phyloP scores from a whole-genome alignment of 495 filamentous ascomycete genomes.

The Penicillium diatomitis region DNA sequence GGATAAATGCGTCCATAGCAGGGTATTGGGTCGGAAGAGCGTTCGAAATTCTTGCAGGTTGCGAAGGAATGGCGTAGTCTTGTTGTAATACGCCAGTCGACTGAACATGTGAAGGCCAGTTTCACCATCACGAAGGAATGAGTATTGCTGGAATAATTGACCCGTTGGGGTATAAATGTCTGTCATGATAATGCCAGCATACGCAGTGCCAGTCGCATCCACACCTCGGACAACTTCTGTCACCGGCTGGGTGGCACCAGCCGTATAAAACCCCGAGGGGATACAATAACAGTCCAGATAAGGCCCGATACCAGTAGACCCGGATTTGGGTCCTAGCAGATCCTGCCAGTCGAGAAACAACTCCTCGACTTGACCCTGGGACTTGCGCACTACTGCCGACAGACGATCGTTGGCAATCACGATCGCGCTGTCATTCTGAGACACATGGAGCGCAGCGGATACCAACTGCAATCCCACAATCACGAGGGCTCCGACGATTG shows the following conservation, averaged over 20 bases:
- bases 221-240: conserved; percentile 39
- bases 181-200: conserved; percentile 42
- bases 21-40: conserved; percentile 44
- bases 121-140: conserved; percentile 47
- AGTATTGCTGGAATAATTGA: conserved; percentile 47
- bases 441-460: conserved; percentile 16
- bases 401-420: conserved; percentile 41
- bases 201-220: conserved; percentile 37
- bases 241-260: conserved; percentile 35
- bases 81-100: conserved; percentile 44
- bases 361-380: conserved; percentile 30
- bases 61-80: conserved; percentile 41
- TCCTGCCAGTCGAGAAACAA: conserved; percentile 41
- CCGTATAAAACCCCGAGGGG: conserved; percentile 44
- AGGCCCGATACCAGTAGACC: conserved; percentile 38
- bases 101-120: conserved; percentile 48
- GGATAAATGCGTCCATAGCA: conserved; percentile 47
- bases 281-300: conserved; percentile 53
- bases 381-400: conserved; percentile 34
- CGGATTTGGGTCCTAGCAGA: conserved; percentile 36
- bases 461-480: conserved; percentile 4
- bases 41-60: conserved; percentile 49
- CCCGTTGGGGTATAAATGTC: conserved; percentile 43
- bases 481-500: conserved; percentile 1
- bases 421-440: conserved; percentile 16